Conservation (phyloP, 2,329 filamentous ascomycete genomes). For the Penicillium sp. region DNA sequence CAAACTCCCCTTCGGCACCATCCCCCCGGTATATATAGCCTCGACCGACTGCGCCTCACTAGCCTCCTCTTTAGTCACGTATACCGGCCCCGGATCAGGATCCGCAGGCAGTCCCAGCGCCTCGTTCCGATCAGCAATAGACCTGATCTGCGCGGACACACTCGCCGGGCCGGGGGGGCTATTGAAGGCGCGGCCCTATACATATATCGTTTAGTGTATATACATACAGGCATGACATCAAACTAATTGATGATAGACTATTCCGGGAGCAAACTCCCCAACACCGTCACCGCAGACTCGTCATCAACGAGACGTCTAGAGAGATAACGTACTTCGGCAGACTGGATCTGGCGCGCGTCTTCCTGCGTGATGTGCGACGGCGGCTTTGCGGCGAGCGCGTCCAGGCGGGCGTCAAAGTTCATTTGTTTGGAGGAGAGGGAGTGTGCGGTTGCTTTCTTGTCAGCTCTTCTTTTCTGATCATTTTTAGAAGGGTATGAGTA, state of each 20-base stretch:
- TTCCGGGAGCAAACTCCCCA: neutral
- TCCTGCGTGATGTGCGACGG: slow-evolving; percentile 29
- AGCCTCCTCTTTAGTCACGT: slow-evolving; percentile 31
- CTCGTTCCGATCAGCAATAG: slow-evolving; percentile 32
- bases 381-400: slow-evolving; percentile 29
- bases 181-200: slow-evolving; percentile 32
- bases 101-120: slow-evolving; percentile 24
- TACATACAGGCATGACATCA: neutral
- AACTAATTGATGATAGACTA: neutral
- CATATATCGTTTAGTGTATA: neutral
- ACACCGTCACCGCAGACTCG: neutral
- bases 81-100: slow-evolving; percentile 20
- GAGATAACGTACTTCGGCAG: slow-evolving; percentile 23
- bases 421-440: slow-evolving; percentile 30
- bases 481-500: neutral
- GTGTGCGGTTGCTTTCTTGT: slow-evolving; percentile 27
- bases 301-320: neutral
- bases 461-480: neutral
- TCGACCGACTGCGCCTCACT: slow-evolving; percentile 28
- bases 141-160: slow-evolving; percentile 29
- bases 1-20: slow-evolving; percentile 27
- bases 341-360: slow-evolving; percentile 30
- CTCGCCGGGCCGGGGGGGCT: slow-evolving; percentile 27
- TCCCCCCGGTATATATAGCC: slow-evolving; percentile 26
- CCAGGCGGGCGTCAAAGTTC: slow-evolving; percentile 30